Conservation (phyloP, 371 early-diverging fungal species). For the Mucor indicus region DNA sequence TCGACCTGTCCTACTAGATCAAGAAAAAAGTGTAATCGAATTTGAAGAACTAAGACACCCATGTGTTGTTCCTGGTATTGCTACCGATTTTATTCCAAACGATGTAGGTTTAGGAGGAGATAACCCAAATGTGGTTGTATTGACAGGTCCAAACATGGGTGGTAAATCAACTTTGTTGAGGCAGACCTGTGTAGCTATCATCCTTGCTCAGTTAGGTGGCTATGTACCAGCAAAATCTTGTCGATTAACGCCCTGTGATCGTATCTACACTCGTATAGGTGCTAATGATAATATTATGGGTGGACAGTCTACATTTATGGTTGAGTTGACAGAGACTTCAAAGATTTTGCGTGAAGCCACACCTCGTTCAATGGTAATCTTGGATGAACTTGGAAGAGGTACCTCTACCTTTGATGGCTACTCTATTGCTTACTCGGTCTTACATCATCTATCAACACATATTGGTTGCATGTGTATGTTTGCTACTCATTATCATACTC, state of each 20-base stretch:
- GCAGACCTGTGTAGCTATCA: conserved; percentile 95
- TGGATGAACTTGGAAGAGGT: conserved; percentile 99
- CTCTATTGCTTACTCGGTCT: conserved; percentile 94
- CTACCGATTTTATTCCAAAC: conserved; percentile 91
- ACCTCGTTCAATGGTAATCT: conserved; percentile 91
- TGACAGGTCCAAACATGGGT: conserved; percentile 99
- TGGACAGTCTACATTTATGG: conserved; percentile 99
- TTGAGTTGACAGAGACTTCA: conserved; percentile 95
- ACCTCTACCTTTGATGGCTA: conserved; percentile 98
- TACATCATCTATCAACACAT: conserved; percentile 82
- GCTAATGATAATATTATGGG: conserved; percentile 97
- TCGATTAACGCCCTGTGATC: conserved; percentile 86
- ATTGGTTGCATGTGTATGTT: conserved; percentile 92
- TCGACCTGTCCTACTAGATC: conserved; percentile 75
- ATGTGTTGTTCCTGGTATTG: conserved; percentile 65
- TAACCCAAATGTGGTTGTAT: conserved; percentile 77
- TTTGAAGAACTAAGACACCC: conserved; percentile 86
- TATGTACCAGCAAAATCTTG: conserved; percentile 90
- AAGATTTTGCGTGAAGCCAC: conserved; percentile 95
- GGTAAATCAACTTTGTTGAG: conserved; percentile 96
- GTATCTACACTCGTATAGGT: conserved; percentile 97
- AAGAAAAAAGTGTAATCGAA: conserved; percentile 64
- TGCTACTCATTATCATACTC: conserved; percentile 96
- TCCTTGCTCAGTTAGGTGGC: conserved; percentile 98
- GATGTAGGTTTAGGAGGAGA: conserved; percentile 79